A percentile compares a stretch with the other conserved stretches of the same genome.
These are phyloP conservation scores for Pterocarpus macrocarpus DNA, from an alignment of 306 rosid genomes.

Conservation along the genomic window DNA sequence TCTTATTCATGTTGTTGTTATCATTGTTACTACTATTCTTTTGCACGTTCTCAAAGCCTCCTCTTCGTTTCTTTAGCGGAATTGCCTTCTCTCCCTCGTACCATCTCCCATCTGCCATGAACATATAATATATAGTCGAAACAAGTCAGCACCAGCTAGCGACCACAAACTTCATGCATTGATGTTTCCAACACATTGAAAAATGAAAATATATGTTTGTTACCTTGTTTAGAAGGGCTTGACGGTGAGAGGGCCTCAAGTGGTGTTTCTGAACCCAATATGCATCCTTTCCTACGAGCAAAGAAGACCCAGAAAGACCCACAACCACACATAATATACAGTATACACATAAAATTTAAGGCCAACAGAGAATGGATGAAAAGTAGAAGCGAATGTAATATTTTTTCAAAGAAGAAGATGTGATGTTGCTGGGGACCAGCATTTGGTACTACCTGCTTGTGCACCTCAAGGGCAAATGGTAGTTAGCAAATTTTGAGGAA, in stretches of 20 bases:
- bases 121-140: no score
- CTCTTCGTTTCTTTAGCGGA: slow-evolving; percentile 75
- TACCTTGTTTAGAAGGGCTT: slow-evolving; percentile 65
- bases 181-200: neutral
- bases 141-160: no score
- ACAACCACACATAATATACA: slow-evolving; percentile 36
- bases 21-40: slow-evolving; percentile 3
- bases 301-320: slow-evolving; percentile 48
- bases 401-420: slow-evolving; percentile 30
- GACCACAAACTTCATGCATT: slow-evolving; percentile 1
- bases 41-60: slow-evolving; percentile 39
- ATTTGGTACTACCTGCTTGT: slow-evolving; percentile 54
- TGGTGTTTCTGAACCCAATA: slow-evolving; percentile 50
- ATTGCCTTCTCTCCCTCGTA: slow-evolving; percentile 69
- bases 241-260: slow-evolving; percentile 52
- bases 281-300: slow-evolving; percentile 58
- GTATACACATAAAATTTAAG: slow-evolving; percentile 40
- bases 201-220: neutral
- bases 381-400: slow-evolving; percentile 28
- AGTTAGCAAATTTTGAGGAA: slow-evolving; percentile 50
- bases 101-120: slow-evolving; percentile 53
- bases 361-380: slow-evolving; percentile 25
- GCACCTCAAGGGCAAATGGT: slow-evolving; percentile 62
- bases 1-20: slow-evolving; percentile 13
- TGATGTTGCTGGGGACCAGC: slow-evolving; percentile 67